Evolutionary conservation across 2,329 filamentous ascomycete genomes (phyloP).

Genomic region (Phaeosphaeria sp.): DNA sequence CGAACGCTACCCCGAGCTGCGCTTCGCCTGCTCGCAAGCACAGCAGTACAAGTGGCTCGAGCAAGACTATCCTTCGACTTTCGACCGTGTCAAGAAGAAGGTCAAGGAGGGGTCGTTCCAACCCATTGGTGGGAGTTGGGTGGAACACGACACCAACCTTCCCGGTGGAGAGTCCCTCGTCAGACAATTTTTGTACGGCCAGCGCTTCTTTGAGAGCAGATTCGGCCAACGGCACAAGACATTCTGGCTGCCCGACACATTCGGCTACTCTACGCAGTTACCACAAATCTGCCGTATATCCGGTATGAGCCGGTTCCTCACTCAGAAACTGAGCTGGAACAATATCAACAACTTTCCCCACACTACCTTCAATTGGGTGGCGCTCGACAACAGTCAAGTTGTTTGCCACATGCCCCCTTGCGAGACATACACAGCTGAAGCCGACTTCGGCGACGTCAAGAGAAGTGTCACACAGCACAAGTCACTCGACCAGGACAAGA

Average conservation of each 20-base stretch:
- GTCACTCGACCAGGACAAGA: constrained; percentile 90
- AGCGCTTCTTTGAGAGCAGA: constrained; percentile 90
- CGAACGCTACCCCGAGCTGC: constrained; percentile 91
- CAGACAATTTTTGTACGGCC: constrained; percentile 93
- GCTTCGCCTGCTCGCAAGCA: constrained; percentile 90
- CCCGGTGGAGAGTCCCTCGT: constrained; percentile 94
- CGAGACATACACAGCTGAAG: constrained; percentile 94
- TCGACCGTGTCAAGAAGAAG: constrained; percentile 88
- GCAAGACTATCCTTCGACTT: constrained; percentile 84
- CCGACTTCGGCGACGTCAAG: constrained; percentile 92
- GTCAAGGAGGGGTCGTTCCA: constrained; percentile 91
- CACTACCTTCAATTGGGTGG: constrained; percentile 98
- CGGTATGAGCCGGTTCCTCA: constrained; percentile 97
- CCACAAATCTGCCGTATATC: constrained; percentile 91
- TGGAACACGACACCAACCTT: constrained; percentile 98
- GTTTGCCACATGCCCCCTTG: constrained; percentile 97
- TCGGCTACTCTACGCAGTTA: constrained; percentile 94
- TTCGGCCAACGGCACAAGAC: constrained; percentile 89
- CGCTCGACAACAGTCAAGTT: constrained; percentile 93
- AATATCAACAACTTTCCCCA: constrained; percentile 99
- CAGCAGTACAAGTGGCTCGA: constrained; percentile 99
- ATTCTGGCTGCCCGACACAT: constrained; percentile 98
- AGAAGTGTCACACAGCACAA: constrained; percentile 92
- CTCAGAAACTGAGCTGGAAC: constrained; percentile 99
- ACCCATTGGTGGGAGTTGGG: constrained; percentile 96